Conservation (phyloP, 371 early-diverging fungal genomes). For the Capillidium rhysosporum region DNA sequence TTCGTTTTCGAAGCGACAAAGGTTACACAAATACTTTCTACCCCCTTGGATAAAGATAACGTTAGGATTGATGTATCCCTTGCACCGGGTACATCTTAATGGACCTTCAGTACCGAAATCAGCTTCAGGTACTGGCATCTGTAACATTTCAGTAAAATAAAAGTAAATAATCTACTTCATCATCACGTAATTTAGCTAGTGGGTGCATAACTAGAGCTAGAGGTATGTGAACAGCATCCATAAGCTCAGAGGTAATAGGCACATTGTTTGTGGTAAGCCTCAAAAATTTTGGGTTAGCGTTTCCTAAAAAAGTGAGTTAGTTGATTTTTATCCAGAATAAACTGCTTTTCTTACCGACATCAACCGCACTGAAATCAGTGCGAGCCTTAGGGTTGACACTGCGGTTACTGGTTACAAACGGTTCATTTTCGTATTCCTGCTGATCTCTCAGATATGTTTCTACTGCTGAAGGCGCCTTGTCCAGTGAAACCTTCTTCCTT, state of each 20-base stretch:
- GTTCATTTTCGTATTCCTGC: conserved; percentile 25
- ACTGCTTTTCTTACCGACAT: conserved; percentile 39
- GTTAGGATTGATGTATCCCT: conserved; percentile 83
- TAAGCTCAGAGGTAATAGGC: conserved; percentile 58
- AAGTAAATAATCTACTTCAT: conserved; percentile 26
- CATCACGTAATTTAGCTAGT: conserved; percentile 48
- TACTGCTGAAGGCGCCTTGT: conserved; percentile 65
- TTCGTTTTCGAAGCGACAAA: conserved; percentile 74
- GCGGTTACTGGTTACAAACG: conserved; percentile 49
- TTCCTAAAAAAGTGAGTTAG: conserved; percentile 25
- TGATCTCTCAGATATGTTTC: conserved; percentile 63
- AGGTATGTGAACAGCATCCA: conserved; percentile 53
- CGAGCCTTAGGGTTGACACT: conserved; percentile 54
- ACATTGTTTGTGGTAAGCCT: conserved; percentile 67
- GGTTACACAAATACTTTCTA: conserved; percentile 73
- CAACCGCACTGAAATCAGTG: conserved; percentile 54
- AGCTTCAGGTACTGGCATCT: conserved; percentile 60
- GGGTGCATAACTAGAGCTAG: conserved; percentile 84
- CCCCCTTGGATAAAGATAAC: conserved; percentile 77
- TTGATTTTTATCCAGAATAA: neutral
- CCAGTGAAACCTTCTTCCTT: too few species aligned
- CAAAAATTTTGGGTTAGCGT: conserved; percentile 83
- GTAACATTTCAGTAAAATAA: conserved; percentile 6
- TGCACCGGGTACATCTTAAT: conserved; percentile 77
- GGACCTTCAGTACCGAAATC: conserved; percentile 85